phyloP scores from a whole-genome alignment of 78 protist species.

The Dictyostelium firmibasis region DNA sequence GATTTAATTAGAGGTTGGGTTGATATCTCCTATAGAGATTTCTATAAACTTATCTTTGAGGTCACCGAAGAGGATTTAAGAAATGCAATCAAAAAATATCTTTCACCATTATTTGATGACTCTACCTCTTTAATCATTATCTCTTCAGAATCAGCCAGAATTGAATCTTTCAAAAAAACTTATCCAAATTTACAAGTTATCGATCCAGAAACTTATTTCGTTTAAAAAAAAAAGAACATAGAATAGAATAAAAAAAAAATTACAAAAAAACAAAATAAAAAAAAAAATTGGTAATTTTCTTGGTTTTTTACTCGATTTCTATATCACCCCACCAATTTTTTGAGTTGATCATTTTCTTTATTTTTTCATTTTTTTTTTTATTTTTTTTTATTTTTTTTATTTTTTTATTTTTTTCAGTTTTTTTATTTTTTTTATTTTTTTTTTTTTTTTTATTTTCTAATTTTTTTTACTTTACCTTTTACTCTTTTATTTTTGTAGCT shows the following conservation, averaged over 20 bases:
- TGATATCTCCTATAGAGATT: background rate
- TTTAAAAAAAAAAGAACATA: background rate
- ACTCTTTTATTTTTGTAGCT: too few species aligned
- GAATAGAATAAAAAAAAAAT: background rate
- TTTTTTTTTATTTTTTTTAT: background rate
- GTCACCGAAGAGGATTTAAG: background rate
- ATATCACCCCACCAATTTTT: background rate
- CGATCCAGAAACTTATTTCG: background rate
- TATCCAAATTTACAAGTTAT: background rate
- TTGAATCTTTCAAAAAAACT: background rate
- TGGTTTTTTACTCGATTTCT: background rate
- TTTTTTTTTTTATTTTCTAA: background rate
- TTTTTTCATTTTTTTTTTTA: background rate
- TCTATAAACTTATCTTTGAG: background rate
- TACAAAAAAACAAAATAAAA: background rate
- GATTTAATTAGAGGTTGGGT: slow-evolving; percentile 14
- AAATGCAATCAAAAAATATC: background rate
- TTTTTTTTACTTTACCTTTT: too few species aligned
- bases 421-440: background rate
- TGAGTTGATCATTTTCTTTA: background rate
- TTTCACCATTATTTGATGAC: slow-evolving; percentile 16
- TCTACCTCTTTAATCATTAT: background rate
- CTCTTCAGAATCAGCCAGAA: background rate
- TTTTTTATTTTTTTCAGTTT: background rate
- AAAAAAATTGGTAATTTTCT: background rate